A percentile compares a stretch with the other conserved stretches of the same genome.
Evolutionary conservation across 805 yeast species (phyloP).

Genomic region (Teunomyces lycoperdinae): DNA sequence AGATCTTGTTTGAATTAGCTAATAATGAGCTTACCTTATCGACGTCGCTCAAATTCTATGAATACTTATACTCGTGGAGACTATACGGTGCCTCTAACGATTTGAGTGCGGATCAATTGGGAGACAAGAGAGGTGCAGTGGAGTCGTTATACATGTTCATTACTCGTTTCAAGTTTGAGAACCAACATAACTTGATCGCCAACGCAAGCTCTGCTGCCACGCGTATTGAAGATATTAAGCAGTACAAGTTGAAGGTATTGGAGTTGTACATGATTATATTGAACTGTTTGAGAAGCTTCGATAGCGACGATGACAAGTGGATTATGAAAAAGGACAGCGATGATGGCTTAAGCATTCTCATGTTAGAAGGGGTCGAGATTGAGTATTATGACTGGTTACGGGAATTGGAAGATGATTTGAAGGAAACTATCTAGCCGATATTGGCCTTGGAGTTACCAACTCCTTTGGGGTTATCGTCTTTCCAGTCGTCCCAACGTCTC

Average conservation of each 20-base stretch:
- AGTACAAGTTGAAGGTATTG: conserved; percentile 36
- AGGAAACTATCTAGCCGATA: conserved; percentile 26
- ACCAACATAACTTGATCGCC: conserved; percentile 14
- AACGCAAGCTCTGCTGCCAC: conserved; percentile 5
- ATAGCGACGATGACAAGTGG: conserved; percentile 37
- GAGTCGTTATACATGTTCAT: conserved; percentile 40
- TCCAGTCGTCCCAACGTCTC: conserved; percentile 91
- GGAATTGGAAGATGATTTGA: conserved; percentile 26
- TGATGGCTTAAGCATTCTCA: conserved; percentile 18
- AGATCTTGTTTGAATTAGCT: conserved; percentile 30
- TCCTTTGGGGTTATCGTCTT: conserved; percentile 81
- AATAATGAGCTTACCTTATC: conserved; percentile 28
- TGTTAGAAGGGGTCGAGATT: conserved; percentile 25
- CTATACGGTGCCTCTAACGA: conserved; percentile 23
- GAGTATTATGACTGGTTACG: conserved; percentile 38
- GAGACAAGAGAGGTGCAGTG: conserved; percentile 43
- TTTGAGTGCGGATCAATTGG: conserved; percentile 13
- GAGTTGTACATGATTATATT: conserved; percentile 42
- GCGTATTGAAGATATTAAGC: conserved; percentile 23
- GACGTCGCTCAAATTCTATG: conserved; percentile 32
- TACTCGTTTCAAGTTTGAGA: conserved; percentile 30
- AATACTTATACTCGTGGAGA: conserved; percentile 42
- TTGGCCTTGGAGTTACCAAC: conserved; percentile 75
- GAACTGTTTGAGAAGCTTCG: conserved; percentile 35
- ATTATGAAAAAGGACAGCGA: conserved; percentile 20